Percentiles rank a stretch among this genome's conserved stretches.
These are phyloP conservation scores for Penicillium concentricum DNA, from an alignment of 2,329 filamentous ascomycete species.

Conservation along the genomic window DNA sequence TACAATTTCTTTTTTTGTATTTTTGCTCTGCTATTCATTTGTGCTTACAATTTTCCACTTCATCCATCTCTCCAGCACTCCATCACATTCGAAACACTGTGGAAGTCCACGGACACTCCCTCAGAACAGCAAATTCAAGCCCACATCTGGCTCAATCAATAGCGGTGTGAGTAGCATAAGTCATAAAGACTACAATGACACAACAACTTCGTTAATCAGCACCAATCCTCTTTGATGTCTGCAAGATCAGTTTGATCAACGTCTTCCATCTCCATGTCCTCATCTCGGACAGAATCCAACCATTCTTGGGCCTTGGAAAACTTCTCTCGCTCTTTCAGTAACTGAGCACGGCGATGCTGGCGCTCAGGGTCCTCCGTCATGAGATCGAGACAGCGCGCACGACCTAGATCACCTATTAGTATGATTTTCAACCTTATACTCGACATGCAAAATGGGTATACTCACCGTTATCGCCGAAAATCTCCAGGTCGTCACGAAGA, in stretches of 20 bases:
- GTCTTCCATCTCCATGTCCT: not conserved
- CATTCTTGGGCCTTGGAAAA: slow-evolving; percentile 36
- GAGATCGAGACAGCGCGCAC: slow-evolving; percentile 35
- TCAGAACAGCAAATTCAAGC: not conserved
- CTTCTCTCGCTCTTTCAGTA: slow-evolving; percentile 36
- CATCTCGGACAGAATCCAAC: slow-evolving; percentile 19
- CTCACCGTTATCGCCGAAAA: slow-evolving; percentile 34
- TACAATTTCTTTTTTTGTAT: not conserved
- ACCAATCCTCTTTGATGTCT: not conserved
- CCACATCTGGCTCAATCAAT: not conserved
- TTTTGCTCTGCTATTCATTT: not conserved
- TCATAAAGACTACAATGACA: accelerated
- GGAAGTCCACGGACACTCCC: no score
- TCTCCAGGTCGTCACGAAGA: slow-evolving; percentile 32
- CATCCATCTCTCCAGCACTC: not conserved
- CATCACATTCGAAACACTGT: not conserved
- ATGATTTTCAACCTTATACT: not conserved
- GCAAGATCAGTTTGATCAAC: not conserved
- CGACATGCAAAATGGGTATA: not conserved
- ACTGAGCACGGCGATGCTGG: slow-evolving; percentile 29
- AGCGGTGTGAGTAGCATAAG: not conserved
- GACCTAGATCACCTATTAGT: slow-evolving; percentile 22
- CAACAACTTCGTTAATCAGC: not conserved
- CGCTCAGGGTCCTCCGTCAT: slow-evolving; percentile 41
- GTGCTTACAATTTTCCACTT: not conserved